Base-by-base conservation (phyloP, 2,329 filamentous ascomycete species). In the Epicoccum sorghinum region DNA sequence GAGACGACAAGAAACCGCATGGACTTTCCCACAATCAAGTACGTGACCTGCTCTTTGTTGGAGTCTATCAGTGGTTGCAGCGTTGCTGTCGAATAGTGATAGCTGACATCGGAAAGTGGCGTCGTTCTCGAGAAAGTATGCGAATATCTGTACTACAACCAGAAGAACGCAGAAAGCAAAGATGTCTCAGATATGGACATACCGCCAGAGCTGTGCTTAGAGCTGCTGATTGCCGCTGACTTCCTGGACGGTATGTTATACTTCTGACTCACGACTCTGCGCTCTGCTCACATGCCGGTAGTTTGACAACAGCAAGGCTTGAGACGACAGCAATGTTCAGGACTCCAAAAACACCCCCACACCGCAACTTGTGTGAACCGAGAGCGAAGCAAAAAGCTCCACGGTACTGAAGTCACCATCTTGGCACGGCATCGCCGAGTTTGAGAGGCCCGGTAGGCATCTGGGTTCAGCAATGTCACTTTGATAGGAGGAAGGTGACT, bases 101-200 rank as follows among this genome's bases (percentile, higher is more conserved):
- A n/a, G 30, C 57, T 65, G 36, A 65, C 44, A 4, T 4, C 7
- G 5, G 5, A 0, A 71, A 92, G 89, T 75, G 88, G 86, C 60
- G 79, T 88, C 47, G 84, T 92, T 5, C 84, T 93, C 3, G 89
- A 93, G 72, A 91, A 91, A 71, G 86, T 93, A 29, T 89, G 87
- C 73, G 89, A 93, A 75, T 93, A 93, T 76, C 87, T 92, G 58
- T 89, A 91, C 71, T 93, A 92, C 78, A 89, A 89, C 79, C 87
- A 91, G 75, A 88, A 87, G 67, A 83, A 90, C 75, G 82, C 83
- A 46, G 83, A 91, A 61, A 80, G 80, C 61, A 86, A 88, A 63
- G 86, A 91, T 65, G 89, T 92, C 18, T 86, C 88, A 4, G 90
- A 93, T 67, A 89, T 92, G 86, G 89, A 92, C 13, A 88, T 93